A percentile compares a stretch with the other conserved stretches of the same genome.
Evolutionary conservation across 2,329 filamentous ascomycete genomes (phyloP).

Genomic region (Pseudocercospora cruenta): DNA sequence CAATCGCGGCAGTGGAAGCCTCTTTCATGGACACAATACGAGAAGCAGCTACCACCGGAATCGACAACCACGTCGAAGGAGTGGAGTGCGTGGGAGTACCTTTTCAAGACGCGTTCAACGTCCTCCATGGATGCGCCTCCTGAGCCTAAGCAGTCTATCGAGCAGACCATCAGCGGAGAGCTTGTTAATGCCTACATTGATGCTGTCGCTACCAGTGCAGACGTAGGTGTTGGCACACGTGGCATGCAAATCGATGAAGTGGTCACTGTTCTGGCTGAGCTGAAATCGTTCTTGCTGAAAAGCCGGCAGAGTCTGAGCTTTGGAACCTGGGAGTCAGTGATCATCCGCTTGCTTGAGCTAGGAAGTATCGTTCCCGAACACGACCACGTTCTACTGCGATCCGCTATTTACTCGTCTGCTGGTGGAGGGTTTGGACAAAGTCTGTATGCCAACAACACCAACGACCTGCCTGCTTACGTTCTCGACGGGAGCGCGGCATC

Average conservation of each 20-base stretch:
- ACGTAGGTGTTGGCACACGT: constrained; percentile 47
- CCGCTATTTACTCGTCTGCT: constrained; percentile 37
- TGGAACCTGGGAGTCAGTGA: constrained; percentile 49
- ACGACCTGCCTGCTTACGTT: constrained; percentile 44
- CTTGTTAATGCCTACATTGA: constrained; percentile 60
- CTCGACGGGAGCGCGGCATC: constrained; percentile 49
- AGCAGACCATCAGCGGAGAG: constrained; percentile 60
- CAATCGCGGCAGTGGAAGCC: constrained; percentile 34
- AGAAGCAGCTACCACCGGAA: constrained; percentile 34
- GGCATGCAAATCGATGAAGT: constrained; percentile 43
- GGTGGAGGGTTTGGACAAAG: constrained; percentile 48
- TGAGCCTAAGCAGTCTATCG: constrained; percentile 32
- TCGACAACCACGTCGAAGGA: constrained; percentile 27
- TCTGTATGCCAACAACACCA: constrained; percentile 41
- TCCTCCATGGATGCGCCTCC: constrained; percentile 26
- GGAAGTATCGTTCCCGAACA: constrained; percentile 49
- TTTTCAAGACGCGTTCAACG: constrained; percentile 34
- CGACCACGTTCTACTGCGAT: constrained; percentile 49
- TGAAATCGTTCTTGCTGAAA: constrained; percentile 24
- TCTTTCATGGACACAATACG: constrained; percentile 48
- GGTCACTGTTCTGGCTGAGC: constrained; percentile 39
- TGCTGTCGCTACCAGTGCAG: constrained; percentile 52
- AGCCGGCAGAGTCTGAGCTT: constrained; percentile 43
- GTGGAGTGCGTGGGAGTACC: constrained; percentile 38
- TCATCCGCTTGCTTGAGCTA: constrained; percentile 57